Evolutionary conservation across 768 basidiomycete species (phyloP).

Genomic region (Mrakia frigida): DNA sequence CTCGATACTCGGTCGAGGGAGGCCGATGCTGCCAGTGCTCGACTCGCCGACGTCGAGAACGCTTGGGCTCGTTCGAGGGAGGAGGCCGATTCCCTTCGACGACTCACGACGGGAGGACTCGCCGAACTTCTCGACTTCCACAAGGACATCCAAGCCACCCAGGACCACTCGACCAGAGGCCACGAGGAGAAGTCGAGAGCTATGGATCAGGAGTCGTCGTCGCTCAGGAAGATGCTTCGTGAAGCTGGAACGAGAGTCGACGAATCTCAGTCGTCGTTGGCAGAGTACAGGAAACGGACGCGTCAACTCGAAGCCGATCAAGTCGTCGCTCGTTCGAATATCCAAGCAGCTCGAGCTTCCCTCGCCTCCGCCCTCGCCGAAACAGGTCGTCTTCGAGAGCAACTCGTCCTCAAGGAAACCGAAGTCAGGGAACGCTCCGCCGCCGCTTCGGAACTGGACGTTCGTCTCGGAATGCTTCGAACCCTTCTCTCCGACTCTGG

Average conservation of each 20-base stretch:
- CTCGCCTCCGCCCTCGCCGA: conserved; percentile 65
- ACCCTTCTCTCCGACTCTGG: conserved; percentile 85
- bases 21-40: conserved; percentile 60
- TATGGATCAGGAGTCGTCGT: conserved; percentile 68
- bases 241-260: conserved; percentile 69
- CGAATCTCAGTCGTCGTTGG: conserved; percentile 60
- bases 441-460: conserved; percentile 61
- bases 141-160: conserved; percentile 74
- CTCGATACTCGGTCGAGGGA: conserved; percentile 70
- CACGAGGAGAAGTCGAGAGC: conserved; percentile 77
- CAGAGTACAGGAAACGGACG: conserved; percentile 61
- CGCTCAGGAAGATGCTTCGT: conserved; percentile 71
- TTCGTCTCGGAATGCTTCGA: conserved; percentile 73
- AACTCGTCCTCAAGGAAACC: conserved; percentile 61
- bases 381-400: conserved; percentile 63
- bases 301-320: conserved; percentile 64
- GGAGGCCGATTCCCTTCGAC: conserved; percentile 84
- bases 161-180: conserved; percentile 66
- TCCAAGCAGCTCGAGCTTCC: conserved; percentile 52
- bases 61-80: conserved; percentile 87
- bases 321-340: conserved; percentile 62
- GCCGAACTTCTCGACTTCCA: conserved; percentile 85
- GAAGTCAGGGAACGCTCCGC: conserved; percentile 60
- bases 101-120: conserved; percentile 75
- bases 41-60: conserved; percentile 76